phyloP scores from a whole-genome alignment of 345 rosid species.

The Balakata baccata region DNA sequence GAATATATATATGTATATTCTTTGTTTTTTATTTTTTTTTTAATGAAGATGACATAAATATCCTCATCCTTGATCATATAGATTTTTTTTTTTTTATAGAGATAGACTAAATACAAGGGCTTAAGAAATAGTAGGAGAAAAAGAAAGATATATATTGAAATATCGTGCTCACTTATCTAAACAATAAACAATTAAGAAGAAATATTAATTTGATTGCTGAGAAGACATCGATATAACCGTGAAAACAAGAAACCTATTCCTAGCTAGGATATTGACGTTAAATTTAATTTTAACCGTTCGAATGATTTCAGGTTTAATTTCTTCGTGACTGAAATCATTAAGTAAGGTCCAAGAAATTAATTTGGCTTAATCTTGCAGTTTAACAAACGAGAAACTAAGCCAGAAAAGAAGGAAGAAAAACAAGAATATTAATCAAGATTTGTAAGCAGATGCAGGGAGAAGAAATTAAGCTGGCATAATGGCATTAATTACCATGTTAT shows the following conservation, averaged over 20 bases:
- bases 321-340: neutral
- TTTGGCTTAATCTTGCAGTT: conserved; percentile 2
- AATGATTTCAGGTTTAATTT: neutral
- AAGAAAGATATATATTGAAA: neutral
- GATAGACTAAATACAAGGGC: neutral
- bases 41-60: neutral
- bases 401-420: neutral
- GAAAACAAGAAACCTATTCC: neutral
- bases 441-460: neutral
- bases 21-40: too few species aligned
- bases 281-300: neutral
- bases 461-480: too few species aligned
- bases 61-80: neutral
- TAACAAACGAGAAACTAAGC: neutral
- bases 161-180: neutral
- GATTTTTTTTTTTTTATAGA: neutral
- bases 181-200: neutral
- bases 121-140: neutral
- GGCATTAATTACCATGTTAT: too few species aligned
- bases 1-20: too few species aligned
- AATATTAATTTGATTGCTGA: neutral
- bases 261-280: conserved; percentile 2
- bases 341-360: neutral
- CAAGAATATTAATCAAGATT: neutral
- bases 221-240: conserved; percentile 9